phyloP scores from a whole-genome alignment of 305 asterid species.

The Fraxinus floribunda region DNA sequence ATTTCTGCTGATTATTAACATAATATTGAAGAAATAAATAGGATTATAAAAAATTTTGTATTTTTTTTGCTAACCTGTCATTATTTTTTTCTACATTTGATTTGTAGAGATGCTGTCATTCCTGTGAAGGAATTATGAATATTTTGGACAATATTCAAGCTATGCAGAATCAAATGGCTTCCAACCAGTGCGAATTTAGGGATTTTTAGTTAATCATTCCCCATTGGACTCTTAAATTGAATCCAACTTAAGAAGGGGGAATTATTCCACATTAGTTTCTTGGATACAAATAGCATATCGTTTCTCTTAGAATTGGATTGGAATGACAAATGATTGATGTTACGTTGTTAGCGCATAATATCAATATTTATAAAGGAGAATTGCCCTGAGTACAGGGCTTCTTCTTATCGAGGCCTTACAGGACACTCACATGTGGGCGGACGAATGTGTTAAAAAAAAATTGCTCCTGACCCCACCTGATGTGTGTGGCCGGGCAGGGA shows the following conservation, averaged over 20 bases:
- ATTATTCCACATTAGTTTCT: not conserved
- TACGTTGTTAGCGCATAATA: not conserved
- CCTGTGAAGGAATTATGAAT: not conserved
- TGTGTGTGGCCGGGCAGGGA: too few relatives aligned
- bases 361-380: not conserved
- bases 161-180: not conserved
- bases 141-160: not conserved
- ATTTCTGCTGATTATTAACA: not conserved
- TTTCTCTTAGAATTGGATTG: not conserved
- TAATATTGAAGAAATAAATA: not conserved
- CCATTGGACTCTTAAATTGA: too few relatives aligned
- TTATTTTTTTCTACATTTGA: not conserved
- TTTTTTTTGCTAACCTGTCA: too few relatives aligned
- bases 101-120: not conserved
- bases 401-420: too few relatives aligned
- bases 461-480: too few relatives aligned
- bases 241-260: too few relatives aligned
- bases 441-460: too few relatives aligned
- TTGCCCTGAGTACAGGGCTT: too few relatives aligned
- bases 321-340: not conserved
- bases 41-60: not conserved
- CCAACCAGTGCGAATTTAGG: not conserved
- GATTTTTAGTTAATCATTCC: not conserved
- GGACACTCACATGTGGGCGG: too few relatives aligned
- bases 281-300: not conserved